phyloP scores from a whole-genome alignment of 2,329 filamentous ascomycete species.

The Blumeria hordei region DNA sequence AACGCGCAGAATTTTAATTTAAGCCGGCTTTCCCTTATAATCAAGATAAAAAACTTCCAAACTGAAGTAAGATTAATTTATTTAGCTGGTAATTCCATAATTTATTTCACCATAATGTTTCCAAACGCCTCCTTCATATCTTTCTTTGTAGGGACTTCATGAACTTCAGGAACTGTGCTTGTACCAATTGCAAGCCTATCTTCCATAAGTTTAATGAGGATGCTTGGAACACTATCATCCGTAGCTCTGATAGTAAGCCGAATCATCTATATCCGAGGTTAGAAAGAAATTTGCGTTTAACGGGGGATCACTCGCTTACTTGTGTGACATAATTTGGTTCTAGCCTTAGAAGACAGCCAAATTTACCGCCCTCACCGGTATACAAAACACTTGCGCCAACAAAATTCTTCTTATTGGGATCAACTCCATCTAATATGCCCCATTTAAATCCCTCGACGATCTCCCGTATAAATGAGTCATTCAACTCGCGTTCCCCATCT shows the following conservation, averaged over 20 bases:
- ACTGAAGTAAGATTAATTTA: too few relatives aligned
- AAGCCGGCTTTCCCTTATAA: too few relatives aligned
- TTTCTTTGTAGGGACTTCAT: conserved; percentile 9
- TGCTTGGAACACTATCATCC: conserved; percentile 62
- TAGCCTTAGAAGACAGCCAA: conserved; percentile 74
- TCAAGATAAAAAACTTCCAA: too few relatives aligned
- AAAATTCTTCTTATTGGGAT: conserved; percentile 82
- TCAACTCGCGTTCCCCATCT: conserved; percentile 37
- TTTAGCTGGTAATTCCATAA: neutral
- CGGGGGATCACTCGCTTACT: conserved; percentile 24
- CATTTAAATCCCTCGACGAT: conserved; percentile 71
- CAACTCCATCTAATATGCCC: conserved; percentile 64
- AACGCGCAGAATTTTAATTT: too few relatives aligned
- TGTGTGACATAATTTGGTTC: conserved; percentile 85
- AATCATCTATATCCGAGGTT: conserved; percentile 47
- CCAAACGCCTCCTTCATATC: conserved; percentile 15
- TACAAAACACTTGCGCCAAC: conserved; percentile 76
- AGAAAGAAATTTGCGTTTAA: conserved; percentile 3
- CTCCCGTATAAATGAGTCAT: conserved; percentile 42
- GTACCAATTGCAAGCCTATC: conserved; percentile 41
- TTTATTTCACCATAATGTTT: conserved; percentile 11
- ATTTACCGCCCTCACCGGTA: conserved; percentile 66
- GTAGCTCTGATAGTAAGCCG: conserved; percentile 85
- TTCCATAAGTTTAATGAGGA: conserved; percentile 70
- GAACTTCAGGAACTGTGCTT: conserved; percentile 8